Conservation (phyloP, 306 rosid species). For the Leucaena leucocephala region DNA sequence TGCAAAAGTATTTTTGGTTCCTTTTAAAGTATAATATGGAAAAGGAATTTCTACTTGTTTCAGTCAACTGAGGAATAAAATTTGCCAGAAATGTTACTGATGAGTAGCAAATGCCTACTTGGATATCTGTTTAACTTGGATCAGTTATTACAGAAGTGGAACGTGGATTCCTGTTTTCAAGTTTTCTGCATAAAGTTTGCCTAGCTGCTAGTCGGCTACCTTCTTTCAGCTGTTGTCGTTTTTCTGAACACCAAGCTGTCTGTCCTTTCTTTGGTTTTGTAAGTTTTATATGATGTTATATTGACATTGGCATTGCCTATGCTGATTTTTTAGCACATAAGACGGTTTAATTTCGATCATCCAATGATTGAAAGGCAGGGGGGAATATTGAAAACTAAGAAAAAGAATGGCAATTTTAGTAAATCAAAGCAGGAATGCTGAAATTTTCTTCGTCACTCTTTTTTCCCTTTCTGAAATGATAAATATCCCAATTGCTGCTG, state of each 20-base stretch:
- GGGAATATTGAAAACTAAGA: neutral
- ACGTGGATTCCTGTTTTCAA: neutral
- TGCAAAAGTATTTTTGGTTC: neutral
- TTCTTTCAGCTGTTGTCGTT: constrained; percentile 2
- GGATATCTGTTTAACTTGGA: neutral
- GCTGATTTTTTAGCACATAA: too few species aligned
- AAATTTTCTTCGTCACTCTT: neutral
- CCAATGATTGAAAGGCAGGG: too few species aligned
- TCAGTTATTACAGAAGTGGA: neutral
- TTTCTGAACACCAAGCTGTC: neutral
- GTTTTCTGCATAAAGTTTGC: neutral
- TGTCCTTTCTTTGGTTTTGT: too few species aligned
- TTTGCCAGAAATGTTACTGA: neutral
- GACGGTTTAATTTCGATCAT: too few species aligned
- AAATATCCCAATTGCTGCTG: neutral
- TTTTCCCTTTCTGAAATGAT: neutral
- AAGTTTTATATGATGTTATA: too few species aligned
- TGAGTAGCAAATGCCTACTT: neutral
- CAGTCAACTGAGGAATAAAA: neutral
- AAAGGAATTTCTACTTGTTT: neutral
- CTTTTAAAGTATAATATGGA: neutral
- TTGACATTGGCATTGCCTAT: too few species aligned
- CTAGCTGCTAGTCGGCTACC: neutral
- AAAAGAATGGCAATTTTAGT: neutral
- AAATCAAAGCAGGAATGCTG: neutral